phyloP scores from a whole-genome alignment of 148 eudicot genomes.

The Rhododendron kiyosumense region DNA sequence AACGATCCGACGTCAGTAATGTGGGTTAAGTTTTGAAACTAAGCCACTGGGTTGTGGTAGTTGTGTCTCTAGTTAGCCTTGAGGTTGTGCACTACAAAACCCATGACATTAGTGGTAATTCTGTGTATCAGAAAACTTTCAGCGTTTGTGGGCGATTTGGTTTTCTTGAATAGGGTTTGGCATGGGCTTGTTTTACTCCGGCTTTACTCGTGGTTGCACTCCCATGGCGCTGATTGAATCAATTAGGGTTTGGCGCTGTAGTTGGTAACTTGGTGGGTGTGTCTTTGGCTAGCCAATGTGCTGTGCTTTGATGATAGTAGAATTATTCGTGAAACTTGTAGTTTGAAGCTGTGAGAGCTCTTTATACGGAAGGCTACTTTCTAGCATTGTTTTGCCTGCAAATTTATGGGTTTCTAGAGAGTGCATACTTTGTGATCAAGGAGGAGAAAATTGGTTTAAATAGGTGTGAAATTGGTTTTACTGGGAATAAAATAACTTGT shows the following conservation, averaged over 20 bases:
- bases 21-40: background rate
- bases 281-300: background rate
- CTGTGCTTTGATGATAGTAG: background rate
- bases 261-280: background rate
- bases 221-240: background rate
- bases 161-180: too few species aligned
- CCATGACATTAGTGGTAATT: too few species aligned
- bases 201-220: too few species aligned
- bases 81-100: too few species aligned
- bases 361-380: background rate
- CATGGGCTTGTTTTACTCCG: too few species aligned
- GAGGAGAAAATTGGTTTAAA: background rate
- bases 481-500: background rate
- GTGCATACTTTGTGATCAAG: background rate
- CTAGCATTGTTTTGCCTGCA: background rate
- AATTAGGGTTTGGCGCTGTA: background rate
- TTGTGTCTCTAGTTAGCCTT: too few species aligned
- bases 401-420: background rate
- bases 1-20: background rate
- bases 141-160: background rate
- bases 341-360: background rate
- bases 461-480: background rate
- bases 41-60: background rate
- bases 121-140: background rate
- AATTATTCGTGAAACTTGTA: background rate